Conservation (phyloP, 352 stramenopile genomes). For the Peronosclerospora sorghi region DNA sequence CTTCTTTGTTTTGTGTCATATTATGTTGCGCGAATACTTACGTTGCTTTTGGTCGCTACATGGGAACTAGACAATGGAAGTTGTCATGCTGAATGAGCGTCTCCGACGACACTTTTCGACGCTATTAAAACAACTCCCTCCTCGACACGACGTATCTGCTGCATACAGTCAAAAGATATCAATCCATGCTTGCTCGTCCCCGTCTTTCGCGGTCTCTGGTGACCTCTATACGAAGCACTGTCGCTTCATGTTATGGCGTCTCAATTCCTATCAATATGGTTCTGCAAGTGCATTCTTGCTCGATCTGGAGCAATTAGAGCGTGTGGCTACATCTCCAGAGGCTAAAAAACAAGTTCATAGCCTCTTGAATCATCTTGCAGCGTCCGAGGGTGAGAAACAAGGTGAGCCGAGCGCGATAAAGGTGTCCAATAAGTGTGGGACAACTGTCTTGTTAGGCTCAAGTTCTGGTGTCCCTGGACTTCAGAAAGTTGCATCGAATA, state of each 20-base stretch:
- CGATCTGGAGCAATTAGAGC: slow-evolving; percentile 38
- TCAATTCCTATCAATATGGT: slow-evolving; percentile 59
- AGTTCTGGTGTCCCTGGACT: slow-evolving; percentile 28
- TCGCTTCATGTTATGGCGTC: slow-evolving; percentile 27
- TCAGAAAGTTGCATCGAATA: slow-evolving; percentile 16
- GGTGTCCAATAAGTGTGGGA: slow-evolving; percentile 9
- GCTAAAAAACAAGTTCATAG: slow-evolving; percentile 7
- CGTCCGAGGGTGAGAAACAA: slow-evolving; percentile 11
- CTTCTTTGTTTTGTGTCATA: too few species aligned
- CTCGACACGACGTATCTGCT: slow-evolving; percentile 7
- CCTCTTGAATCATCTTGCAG: slow-evolving; percentile 5
- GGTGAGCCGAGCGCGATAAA: slow-evolving; percentile 4
- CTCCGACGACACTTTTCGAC: slow-evolving; percentile 49
- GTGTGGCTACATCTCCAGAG: slow-evolving; percentile 6
- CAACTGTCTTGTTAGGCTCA: slow-evolving; percentile 20
- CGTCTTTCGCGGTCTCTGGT: not conserved
- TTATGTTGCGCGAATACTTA: slow-evolving; percentile 1
- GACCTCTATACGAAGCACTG: slow-evolving; percentile 24
- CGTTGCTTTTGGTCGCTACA: not conserved
- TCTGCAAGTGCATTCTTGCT: slow-evolving; percentile 35
- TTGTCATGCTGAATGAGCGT: slow-evolving; percentile 53
- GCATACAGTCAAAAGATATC: not conserved
- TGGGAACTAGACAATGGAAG: slow-evolving; percentile 42
- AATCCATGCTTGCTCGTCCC: not conserved
- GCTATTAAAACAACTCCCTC: slow-evolving; percentile 41